Conservation (phyloP, 169 alveolate species). For the Plasmodium knowlesi region DNA sequence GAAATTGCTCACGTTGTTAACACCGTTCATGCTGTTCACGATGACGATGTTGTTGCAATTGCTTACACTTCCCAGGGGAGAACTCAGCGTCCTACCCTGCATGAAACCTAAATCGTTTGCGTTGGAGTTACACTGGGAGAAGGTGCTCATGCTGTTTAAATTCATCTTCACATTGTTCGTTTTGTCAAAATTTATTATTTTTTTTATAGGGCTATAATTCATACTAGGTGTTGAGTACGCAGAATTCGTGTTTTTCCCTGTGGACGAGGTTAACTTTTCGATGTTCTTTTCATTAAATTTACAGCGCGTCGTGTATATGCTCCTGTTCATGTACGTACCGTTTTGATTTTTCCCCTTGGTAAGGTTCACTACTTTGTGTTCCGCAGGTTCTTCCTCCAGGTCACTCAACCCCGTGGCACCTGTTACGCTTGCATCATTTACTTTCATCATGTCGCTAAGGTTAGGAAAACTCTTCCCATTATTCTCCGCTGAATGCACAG, state of each 20-base stretch:
- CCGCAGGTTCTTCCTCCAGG: background rate
- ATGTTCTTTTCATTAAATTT: conserved; percentile 19
- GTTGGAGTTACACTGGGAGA: background rate
- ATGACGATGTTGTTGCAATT: background rate
- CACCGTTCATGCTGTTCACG: background rate
- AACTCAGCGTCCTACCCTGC: background rate
- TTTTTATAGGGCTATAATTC: background rate
- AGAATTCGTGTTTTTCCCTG: background rate
- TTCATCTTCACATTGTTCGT: conserved; percentile 4
- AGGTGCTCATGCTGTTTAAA: background rate
- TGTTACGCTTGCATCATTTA: background rate
- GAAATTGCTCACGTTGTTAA: background rate
- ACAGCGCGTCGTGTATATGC: background rate
- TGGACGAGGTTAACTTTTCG: background rate
- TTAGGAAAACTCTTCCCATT: background rate
- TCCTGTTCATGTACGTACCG: background rate
- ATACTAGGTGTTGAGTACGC: background rate
- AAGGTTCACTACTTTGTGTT: background rate
- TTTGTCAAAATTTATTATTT: conserved; percentile 17
- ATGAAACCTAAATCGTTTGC: background rate
- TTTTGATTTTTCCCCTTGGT: background rate
- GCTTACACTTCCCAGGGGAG: background rate
- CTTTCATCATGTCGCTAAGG: background rate
- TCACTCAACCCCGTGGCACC: background rate
- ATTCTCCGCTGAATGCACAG: background rate